Conservation (phyloP, 2,329 filamentous ascomycete species). For the Apiospora arundinis region DNA sequence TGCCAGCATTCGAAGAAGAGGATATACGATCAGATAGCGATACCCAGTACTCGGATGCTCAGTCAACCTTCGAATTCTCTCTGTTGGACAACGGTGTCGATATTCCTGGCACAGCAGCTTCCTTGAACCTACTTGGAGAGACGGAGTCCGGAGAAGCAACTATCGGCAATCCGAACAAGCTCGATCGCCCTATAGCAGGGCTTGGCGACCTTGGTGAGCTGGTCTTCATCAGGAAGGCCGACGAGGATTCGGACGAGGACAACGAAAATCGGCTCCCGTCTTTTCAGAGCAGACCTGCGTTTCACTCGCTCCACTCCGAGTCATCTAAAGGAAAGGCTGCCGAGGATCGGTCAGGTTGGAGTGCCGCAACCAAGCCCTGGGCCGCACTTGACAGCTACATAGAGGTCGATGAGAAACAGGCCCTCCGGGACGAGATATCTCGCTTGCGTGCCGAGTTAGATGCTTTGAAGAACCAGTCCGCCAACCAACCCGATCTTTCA, state of each 20-base stretch:
- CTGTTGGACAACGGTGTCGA: slow-evolving; percentile 3
- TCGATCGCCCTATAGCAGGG: not conserved
- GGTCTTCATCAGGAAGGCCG: not conserved
- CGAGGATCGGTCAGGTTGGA: slow-evolving; percentile 20
- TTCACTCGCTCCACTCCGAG: not conserved
- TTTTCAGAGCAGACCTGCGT: slow-evolving; percentile 2
- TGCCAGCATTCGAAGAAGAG: not conserved
- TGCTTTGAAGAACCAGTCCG: slow-evolving; percentile 5
- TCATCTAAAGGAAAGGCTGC: slow-evolving; percentile 9
- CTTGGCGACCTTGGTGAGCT: slow-evolving; percentile 2
- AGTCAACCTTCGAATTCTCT: slow-evolving; percentile 11
- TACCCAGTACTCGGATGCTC: slow-evolving; percentile 18
- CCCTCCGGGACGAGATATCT: slow-evolving; percentile 21
- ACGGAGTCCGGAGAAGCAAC: not conserved
- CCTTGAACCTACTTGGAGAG: not conserved
- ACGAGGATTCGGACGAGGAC: slow-evolving; percentile 1
- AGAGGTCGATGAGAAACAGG: slow-evolving; percentile 14
- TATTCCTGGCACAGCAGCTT: not conserved
- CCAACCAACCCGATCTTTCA: not conserved
- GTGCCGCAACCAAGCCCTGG: slow-evolving; percentile 23
- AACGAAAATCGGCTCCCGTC: not conserved
- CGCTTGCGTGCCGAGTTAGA: slow-evolving; percentile 25
- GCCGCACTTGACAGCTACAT: slow-evolving; percentile 8
- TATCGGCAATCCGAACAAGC: not conserved
- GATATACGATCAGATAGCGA: slow-evolving; percentile 10